Evolutionary conservation across 1,139 yeast species (phyloP), one percentile per base, ranked within the genome.

Genomic region (Nakaseomyces delphensis): DNA sequence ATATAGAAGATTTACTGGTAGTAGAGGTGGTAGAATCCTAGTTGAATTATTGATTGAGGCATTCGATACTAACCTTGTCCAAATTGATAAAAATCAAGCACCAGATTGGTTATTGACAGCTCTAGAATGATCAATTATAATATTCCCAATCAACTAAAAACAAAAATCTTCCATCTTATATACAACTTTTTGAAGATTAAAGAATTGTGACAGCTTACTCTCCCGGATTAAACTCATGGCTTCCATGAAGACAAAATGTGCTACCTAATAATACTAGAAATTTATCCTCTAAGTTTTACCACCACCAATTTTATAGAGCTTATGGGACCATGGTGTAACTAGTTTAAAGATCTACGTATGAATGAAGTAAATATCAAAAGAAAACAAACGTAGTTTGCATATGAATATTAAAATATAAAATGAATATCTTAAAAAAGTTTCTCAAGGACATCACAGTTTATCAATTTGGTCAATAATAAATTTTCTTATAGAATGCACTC

Each of bases 1-100:
- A 59, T 91, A 91, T 60, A 69, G 97, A 53, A 66, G 98, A 48
- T 91, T 89, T 60, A 84, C 96, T 0, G 97, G 97, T 0, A 77
- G 89, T 10, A 71, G 91, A 52, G 96, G 96, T 13, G 96, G 96
- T 2, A 69, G 97, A 48, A 86, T 87, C 37, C 70, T 86, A 55
- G 96, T 91, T 35, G 98, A 91, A 60, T 70, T 91, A 55, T 73
- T 86, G 51, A 86, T 91, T 43, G 98, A 91, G 59, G 84, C 65
- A 3, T 62, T 62, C 36, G 63, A 62, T 43, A 58, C 59, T 14
- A 53, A 51, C 3, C 36, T 57, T 15, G 61, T 62, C 10, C 50
- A 55, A 33, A 59, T 60, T 16, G 59, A 59, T 39, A 49, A 49
- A 23, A 50, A 47, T 3, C 48, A 47, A 10, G 63, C 64, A 0